Evolutionary conservation across 805 yeast species (phyloP), one percentile per base, ranked within the genome.

Genomic region (Yarrowia sp.): DNA sequence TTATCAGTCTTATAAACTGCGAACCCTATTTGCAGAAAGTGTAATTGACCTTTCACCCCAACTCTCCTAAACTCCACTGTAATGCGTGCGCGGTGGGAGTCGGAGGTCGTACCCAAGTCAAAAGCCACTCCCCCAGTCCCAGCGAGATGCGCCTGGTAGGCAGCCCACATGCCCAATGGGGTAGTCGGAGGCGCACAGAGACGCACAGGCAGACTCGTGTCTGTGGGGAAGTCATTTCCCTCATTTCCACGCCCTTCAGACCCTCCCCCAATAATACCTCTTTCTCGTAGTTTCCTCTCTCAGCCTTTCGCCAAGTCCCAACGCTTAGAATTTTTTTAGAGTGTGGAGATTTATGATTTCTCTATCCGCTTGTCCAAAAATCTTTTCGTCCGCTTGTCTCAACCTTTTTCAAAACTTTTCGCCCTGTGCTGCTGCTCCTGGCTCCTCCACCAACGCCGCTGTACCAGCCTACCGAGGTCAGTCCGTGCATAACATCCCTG

Each of bases 11-110:
- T 58, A 58, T 42, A 58, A 58, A 15, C 50, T 43, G 49, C 8
- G n/a, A 58, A 58, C 64, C 64, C 50, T 58, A 58, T 38, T 58
- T 58, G 50, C 49, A 43, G 34, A 58, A 58, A 58, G 40, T 55
- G 63, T 52, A 52, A 52, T 52, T n/a, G 17, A 20, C 34, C 50
- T 10, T 46, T 12, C n/a, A 15, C 40, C 38, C 53, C 38, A 49
- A 33, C 55, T 12, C 39, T 13, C n/a, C 55, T 39, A 36, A 46
- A 47, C 46, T 20, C 24, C 30, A 24, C 30, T 24, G 30, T 24
- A 24, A 24, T 40, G 44, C 13, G 19, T 39, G 19, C 9, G 24
- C 33, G 9, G 50, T 24, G 50, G 15, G 17, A 24, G 14, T 14
- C 38, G 15, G 52, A 19, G 24, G 17, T 13, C 33, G 17, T 39